Evolutionary conservation across 305 asterid genomes (phyloP).

Genomic region (Fraxinus platypoda): DNA sequence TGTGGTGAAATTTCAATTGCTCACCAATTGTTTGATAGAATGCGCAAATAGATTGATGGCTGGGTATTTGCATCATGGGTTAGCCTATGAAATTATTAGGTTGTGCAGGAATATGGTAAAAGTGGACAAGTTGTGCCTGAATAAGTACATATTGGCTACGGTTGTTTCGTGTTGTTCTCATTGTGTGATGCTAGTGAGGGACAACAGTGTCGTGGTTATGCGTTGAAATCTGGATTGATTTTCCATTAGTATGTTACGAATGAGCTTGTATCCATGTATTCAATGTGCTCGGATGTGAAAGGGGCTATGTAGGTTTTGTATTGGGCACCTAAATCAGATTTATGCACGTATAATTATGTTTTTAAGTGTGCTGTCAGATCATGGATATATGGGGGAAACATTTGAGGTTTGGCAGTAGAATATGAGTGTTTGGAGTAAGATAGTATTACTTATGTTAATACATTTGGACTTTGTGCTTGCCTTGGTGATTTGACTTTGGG

Average conservation of each 20-base stretch:
- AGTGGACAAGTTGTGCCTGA: constrained; percentile 41
- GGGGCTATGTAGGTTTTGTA: constrained; percentile 51
- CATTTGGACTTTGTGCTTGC: constrained; percentile 55
- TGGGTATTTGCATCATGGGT: constrained; percentile 48
- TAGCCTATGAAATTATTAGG: not conserved
- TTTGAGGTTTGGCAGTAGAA: constrained; percentile 29
- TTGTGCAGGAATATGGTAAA: not conserved
- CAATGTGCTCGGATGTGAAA: constrained; percentile 37
- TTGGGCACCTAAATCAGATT: constrained; percentile 48
- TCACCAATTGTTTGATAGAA: constrained; percentile 59
- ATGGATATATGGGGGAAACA: constrained; percentile 28
- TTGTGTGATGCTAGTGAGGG: constrained; percentile 55
- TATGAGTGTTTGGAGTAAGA: constrained; percentile 38
- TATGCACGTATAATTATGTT: constrained; percentile 55
- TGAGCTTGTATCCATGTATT: constrained; percentile 55
- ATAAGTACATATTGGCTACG: constrained; percentile 49
- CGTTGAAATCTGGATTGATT: constrained; percentile 58
- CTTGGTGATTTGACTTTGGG: constrained; percentile 58
- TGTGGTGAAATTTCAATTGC: constrained; percentile 45
- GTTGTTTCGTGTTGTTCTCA: constrained; percentile 48
- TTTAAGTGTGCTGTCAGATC: constrained; percentile 7
- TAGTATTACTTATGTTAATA: constrained; percentile 47
- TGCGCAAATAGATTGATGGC: constrained; percentile 70
- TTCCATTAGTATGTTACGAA: constrained; percentile 56
- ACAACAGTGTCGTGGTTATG: constrained; percentile 67